Base-by-base conservation (phyloP, 2,329 filamentous ascomycete genomes). In the Diplodia intermedia region DNA sequence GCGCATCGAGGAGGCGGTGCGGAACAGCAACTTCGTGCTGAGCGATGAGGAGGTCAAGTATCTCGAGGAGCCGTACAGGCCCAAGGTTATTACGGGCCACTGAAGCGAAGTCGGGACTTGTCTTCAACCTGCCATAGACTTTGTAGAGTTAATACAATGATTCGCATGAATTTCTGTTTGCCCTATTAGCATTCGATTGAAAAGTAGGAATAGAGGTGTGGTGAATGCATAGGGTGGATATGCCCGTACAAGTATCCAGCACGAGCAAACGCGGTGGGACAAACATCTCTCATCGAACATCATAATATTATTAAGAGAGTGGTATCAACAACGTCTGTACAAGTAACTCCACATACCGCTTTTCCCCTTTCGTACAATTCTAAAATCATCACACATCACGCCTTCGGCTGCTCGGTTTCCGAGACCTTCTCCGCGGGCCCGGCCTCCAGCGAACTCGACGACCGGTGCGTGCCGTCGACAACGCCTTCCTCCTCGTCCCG, bases 21-120 rank as follows among this genome's bases (percentile, higher is more conserved):
- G 71, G 71, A 80, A 78, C 54, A 69, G 71, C 8, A 73, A 75
- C 23, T 77, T 77, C 53, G 69, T 73, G 69, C 61, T 81, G 57
- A 77, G 72, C 57, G 78, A 79, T 33, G 79, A 80, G 70, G 79
- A 81, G 68, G 72, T 72, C 18, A 78, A 75, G 71, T 80, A 75
- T 60, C 66, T 81, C 11, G 79, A 81, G 73, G 79, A 81, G 70
- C 69, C 69, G 26, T 81, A 81, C 71, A 68, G 71, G 61, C 78
- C 78, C 0, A 80, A 80, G 72, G 69, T 71, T 65, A 77, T 74
- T 70, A 74, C 75, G 61, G 79, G 78, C 0, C 79, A 73, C 65
- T 79, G 73, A 63, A 65, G 33, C 9, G 4, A 2, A 29, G 20
- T 9, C 2, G 3, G 4, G 36, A 49, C 18, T 15, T 18, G 23